Evolutionary conservation across 768 basidiomycete genomes (phyloP), one percentile per base, ranked within the genome.

Genomic region (Phylloporus rhodoxanthus): DNA sequence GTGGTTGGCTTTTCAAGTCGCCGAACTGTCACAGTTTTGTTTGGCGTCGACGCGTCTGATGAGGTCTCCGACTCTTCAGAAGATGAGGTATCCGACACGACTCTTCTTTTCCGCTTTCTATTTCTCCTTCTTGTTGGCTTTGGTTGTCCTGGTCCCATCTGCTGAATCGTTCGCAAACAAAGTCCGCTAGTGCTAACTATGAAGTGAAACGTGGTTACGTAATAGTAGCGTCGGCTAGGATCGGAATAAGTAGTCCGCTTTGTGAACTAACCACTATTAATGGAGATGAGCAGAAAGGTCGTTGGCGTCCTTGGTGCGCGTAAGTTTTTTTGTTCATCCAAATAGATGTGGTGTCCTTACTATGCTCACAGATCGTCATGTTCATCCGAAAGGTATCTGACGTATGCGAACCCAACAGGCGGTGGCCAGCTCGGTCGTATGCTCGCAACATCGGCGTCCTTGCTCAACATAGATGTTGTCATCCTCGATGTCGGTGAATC

Each of bases 381-480:
- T 36, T 23, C 36, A 44, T 41, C 20, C 33, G 28, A 20, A 19
- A 30, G 28, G 28, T 39, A 48, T 33, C 51, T 60, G 10, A 51
- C 32, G 26, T 23, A 8, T 30, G 43, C 45, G 17, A 28, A 26
- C 17, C 28, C 23, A 14, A 57, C 51, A 94, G 95, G 95, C 54
- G 96, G 96, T 32, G 94, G 95, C 54, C 95, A 98, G 70, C 81
- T 99, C 21, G 95, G 95, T 21, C 91, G 95, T 20, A 99, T 99
- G 96, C 79, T 99, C 13, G 89, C 86, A 4, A 84, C 85, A 28
- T 84, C 94, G 0, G 94, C 95, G 3, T 85, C 93, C 2, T 76
- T 91, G 28, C 78, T 98, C 43, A 89, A 92, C 61, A 75, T 96
- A 58, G 79, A 85, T 34, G 72, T 94, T 15, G 68, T 92, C 28